A percentile compares a stretch with the other conserved stretches of the same genome.
These are phyloP conservation scores for Spencermartinsiella europaea DNA, from an alignment of 805 yeast genomes.

Conservation along the genomic window DNA sequence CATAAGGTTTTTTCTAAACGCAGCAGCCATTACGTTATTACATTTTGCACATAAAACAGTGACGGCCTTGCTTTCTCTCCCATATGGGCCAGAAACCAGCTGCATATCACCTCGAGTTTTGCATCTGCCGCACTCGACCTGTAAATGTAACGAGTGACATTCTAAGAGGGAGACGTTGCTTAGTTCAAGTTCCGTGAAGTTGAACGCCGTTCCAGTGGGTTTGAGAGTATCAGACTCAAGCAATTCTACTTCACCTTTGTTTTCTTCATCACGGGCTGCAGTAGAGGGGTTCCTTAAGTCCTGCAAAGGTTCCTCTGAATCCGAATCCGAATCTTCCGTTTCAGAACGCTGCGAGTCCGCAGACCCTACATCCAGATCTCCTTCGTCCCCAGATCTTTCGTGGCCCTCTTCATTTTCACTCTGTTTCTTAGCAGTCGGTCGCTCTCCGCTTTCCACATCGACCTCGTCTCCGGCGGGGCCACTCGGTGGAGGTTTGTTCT, in stretches of 20 bases:
- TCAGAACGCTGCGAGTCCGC: background rate
- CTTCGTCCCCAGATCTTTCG: constrained; percentile 1
- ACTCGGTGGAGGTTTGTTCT: background rate
- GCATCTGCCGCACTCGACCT: constrained; percentile 36
- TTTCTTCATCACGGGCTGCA: constrained; percentile 5
- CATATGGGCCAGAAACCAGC: constrained; percentile 33
- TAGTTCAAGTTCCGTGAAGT: constrained; percentile 30
- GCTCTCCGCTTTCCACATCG: background rate
- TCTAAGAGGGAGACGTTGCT: constrained; percentile 33
- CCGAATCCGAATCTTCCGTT: background rate
- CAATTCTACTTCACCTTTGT: constrained; percentile 8
- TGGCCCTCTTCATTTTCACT: background rate
- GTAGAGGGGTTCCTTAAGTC: background rate
- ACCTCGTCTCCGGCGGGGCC: constrained; percentile 1
- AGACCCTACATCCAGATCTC: background rate
- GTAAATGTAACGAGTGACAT: constrained; percentile 30
- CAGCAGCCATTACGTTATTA: constrained; percentile 29
- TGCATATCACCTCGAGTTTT: constrained; percentile 32
- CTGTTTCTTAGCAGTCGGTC: background rate
- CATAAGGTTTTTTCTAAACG: constrained; percentile 35
- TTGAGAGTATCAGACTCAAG: background rate
- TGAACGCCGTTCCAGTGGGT: constrained; percentile 31
- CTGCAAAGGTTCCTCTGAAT: too few relatives aligned
- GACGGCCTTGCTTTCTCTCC: constrained; percentile 29
- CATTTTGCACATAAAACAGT: constrained; percentile 33